Evolutionary conservation across 305 asterid genomes (phyloP), one percentile per base, ranked within the genome.

Genomic region (Vinca major): DNA sequence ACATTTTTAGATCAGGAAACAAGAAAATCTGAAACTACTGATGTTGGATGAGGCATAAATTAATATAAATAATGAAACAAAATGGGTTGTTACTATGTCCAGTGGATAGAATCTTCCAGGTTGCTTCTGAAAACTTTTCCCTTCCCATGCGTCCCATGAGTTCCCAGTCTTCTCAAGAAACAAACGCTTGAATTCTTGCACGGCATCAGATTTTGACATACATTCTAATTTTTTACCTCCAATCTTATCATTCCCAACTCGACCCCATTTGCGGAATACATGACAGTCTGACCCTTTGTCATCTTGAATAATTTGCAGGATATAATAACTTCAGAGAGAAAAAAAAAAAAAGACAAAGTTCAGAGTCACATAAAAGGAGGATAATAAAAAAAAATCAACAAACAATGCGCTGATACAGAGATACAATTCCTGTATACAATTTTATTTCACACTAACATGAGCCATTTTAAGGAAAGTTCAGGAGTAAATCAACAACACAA

Each of bases 261-360:
- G 95, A 66, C 97, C 97, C 99, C 97, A 93, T 81, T 93, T 93
- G 45, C 97, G 97, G 66, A 91, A 93, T 65, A 93, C 92, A 65
- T 86, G 74, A 73, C 97, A 91, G n/a, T 83, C 90, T 4, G 91
- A 83, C 75, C 95, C 83, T 76, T 86, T 86, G 80, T 93, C 99
- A 41, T 93, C 96, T 91, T 93, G 88, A 77, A 91, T 93, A 70
- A 93, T 86, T 83, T 93, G 99, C 73, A 93, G 95, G 66, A 93
- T 81, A 75, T 91, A 93, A 80, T 81, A 93, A 80, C 99, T 93
- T 76, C 90, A 86, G 39, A 66, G 44, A 76, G 33, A 56, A 77
- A 51, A 64, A 43, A 56, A 77, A 51, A 64, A 43, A 68, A 44
- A 67, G 66, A 33, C 53, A 69, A 68, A 9, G 63, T 44, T 19